Evolutionary conservation across 2,329 filamentous ascomycete genomes (phyloP), one percentile per base, ranked within the genome.

Genomic region (Hawksworthiomyces lignivorus): DNA sequence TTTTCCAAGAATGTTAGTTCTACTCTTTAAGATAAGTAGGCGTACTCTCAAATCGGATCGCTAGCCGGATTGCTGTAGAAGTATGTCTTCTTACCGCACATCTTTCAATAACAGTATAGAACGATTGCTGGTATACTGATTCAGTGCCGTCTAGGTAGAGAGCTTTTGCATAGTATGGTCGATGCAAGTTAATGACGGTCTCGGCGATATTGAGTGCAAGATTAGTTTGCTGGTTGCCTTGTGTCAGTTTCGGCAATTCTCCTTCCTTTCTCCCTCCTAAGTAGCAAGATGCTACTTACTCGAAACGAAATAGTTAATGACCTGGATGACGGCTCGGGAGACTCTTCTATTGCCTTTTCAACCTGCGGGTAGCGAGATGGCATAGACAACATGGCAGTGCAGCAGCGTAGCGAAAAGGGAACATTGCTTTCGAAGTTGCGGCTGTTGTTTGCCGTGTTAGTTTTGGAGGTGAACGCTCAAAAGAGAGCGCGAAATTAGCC

Each of bases 181-280:
- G 28, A 14, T 43, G 40, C 11, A 43, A 29, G 17, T 43, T 43
- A 35, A 43, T 43, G 8, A 43, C 34, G 1, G 40, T 43, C 28
- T 43, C 40, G 21, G 34, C 36, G 3, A 37, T 19, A 19, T 33
- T 39, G 8, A 33, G 37, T 4, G 29, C 29, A 1, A 39, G 29
- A 14, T 39, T 39, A 17, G 37, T 26, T 18, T 39, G 37, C 20
- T 39, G 29, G 21, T n/a, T n/a, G n/a, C n/a, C n/a, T n/a, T n/a
- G n/a, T n/a, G n/a, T n/a, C n/a, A n/a, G n/a, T n/a, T n/a, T n/a
- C n/a, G n/a, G n/a, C n/a, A n/a, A n/a, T n/a, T n/a, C n/a, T n/a
- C n/a, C 22, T n/a, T 26, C 24, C 8, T 26, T 4, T 4, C 8
- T 26, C 12, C 8, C 8, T 8, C 12, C 8, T 26, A 8, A 8